These are phyloP conservation scores for Thuidium tamariscinum DNA, from an alignment of 225 moss, liverwort and hornwort genomes.

Conservation along the genomic window DNA sequence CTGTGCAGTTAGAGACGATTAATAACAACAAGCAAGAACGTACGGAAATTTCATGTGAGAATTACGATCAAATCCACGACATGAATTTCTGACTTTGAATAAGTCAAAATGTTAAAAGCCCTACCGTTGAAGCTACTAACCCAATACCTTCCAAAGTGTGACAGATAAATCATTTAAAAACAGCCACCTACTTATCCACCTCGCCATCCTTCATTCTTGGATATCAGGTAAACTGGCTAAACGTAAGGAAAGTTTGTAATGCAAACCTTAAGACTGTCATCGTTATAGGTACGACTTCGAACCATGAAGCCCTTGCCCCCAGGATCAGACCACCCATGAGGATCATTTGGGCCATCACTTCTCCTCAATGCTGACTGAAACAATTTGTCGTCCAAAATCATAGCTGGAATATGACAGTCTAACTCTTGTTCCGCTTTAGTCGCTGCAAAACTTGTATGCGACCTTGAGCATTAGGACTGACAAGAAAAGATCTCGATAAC, in stretches of 20 bases:
- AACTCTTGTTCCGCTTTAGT: constrained; percentile 46
- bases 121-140: not conserved
- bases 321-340: constrained; percentile 71
- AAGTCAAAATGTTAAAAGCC: not conserved
- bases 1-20: not conserved
- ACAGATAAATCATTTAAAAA: not conserved
- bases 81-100: not conserved
- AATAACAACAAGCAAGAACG: not conserved
- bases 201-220: not conserved
- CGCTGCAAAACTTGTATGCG: constrained; percentile 12
- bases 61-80: not conserved
- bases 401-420: constrained; percentile 4
- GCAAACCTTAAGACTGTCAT: constrained; percentile 58
- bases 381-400: constrained; percentile 21
- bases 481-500: not conserved
- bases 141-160: not conserved
- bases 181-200: not conserved
- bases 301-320: constrained; percentile 68
- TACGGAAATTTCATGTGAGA: not conserved
- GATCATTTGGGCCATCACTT: constrained; percentile 23
- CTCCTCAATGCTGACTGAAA: constrained; percentile 50
- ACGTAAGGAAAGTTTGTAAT: not conserved
- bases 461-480: not conserved
- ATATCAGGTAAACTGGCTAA: not conserved
- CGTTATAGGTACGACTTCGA: constrained; percentile 46